Evolutionary conservation across 2,329 filamentous ascomycete genomes (phyloP), one percentile per base, ranked within the genome.

Genomic region (Fusarium nygamai): DNA sequence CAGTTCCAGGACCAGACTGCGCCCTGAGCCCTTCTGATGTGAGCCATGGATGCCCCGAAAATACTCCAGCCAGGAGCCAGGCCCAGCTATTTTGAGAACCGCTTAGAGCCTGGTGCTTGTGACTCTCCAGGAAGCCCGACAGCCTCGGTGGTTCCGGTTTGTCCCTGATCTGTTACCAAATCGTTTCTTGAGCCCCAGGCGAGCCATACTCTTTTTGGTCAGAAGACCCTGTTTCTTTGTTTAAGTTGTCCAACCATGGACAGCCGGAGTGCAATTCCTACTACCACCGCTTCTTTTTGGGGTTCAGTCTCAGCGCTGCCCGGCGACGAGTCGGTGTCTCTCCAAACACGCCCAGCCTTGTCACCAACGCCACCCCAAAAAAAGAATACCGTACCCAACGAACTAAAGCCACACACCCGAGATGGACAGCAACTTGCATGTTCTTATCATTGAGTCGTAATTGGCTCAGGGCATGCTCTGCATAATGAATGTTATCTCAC

Each of bases 401-500:
- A 59, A 63, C 31, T 59, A 64, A 66, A 67, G 66, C 64, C 64
- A 69, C 64, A 68, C 65, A 70, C 53, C 71, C 64, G 46, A 47
- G 41, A 47, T 31, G 33, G 24, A 38, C 33, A 39, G 34, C 27
- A 51, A 31, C 33, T 59, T 66, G 72, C 67, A 75, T 31, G 59
- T 63, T 74, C 80, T 81, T 82, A 82, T 82, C 80, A 77, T 67
- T 59, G 66, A 53, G 12, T 47, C 36, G 17, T 77, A 73, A 82
- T 82, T 82, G 80, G 80, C 59, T 48, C 24, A 10, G 10, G 12
- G 19, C 51, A 76, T 77, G 79, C 71, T 76, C 80, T 80, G 78
- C 80, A 81, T 81, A 81, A 81, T 81, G 80, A 75, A 68, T 76
- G 80, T 80, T 78, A 78, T 78, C 75, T 76, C 76, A 78, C 56